Percentiles rank a stretch among this genome's conserved stretches.
Evolutionary conservation across 805 yeast species (phyloP).

Genomic region (Myxozyma sirexii): DNA sequence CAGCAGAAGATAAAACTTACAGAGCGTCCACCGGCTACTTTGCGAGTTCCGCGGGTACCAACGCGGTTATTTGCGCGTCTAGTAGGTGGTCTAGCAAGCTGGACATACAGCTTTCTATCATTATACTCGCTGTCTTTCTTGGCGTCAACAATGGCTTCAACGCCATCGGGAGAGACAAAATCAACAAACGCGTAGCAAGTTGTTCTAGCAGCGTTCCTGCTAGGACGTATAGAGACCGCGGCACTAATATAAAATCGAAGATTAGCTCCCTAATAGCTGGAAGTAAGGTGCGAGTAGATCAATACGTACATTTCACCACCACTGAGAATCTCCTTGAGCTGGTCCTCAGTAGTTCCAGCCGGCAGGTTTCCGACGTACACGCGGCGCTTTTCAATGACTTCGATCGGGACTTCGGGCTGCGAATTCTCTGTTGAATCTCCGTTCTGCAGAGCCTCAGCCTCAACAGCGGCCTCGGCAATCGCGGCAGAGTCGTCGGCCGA

Average conservation of each 20-base stretch:
- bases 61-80: slow-evolving; percentile 12
- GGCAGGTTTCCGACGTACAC: slow-evolving; percentile 60
- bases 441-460: background rate
- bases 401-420: slow-evolving; percentile 22
- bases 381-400: slow-evolving; percentile 41
- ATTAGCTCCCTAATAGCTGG: no score
- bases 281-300: no score
- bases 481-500: slow-evolving; percentile 14
- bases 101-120: slow-evolving; percentile 35
- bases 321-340: slow-evolving; percentile 50
- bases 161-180: slow-evolving; percentile 48
- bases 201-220: slow-evolving; percentile 6
- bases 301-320: slow-evolving; percentile 52
- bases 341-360: slow-evolving; percentile 56
- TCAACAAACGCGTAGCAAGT: slow-evolving; percentile 64
- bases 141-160: slow-evolving; percentile 49
- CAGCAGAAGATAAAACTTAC: slow-evolving; percentile 1
- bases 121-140: slow-evolving; percentile 46
- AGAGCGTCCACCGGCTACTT: background rate
- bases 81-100: slow-evolving; percentile 30
- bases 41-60: slow-evolving; percentile 7
- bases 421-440: background rate
- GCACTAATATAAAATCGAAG: slow-evolving; percentile 13
- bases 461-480: slow-evolving; percentile 19
- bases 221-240: slow-evolving; percentile 14